Evolutionary conservation across 257 asterid genomes (phyloP), one percentile per base, ranked within the genome.

Genomic region (Forsythia viridissima): DNA sequence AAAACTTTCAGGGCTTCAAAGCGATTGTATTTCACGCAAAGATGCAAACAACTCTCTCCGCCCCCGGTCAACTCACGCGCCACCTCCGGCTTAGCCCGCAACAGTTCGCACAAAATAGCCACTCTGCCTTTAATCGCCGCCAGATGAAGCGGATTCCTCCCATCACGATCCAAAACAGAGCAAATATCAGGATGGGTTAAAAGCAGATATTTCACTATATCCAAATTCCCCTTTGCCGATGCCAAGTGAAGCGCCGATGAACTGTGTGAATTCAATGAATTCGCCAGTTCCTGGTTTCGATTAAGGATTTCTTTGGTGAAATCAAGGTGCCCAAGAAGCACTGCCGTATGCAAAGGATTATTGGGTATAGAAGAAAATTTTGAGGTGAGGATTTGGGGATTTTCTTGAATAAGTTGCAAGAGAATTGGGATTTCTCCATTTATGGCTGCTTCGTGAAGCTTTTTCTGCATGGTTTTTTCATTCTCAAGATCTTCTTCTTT

Each of bases 191-290:
- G 77, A 65, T 84, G 55, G 37, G 39, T 71, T 71, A 15, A 61
- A 13, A 80, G 15, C 55, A 84, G 72, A 70, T 71, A 82, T 7
- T 65, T 74, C 74, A 80, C 84, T 7, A 84, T 73, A 12, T 39
- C 20, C 73, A 43, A 39, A 36, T 80, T 20, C 12, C 85, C 87
- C 71, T 74, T 80, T 15, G 81, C 83, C 37, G 87, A 74, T 36
- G 87, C 83, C 76, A 84, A 18, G 51, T 84, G 87, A 38, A 84
- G 85, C n/a, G 81, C 79, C 43, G 85, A 63, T 10, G 88, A 85
- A 3, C 82, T 80, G 11, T 51, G 55, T 44, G 84, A 79, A 37
- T 79, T 48, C 78, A 81, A 41, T 5, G 80, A 75, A 34, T 71
- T 81, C 13, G 83, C 67, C 3, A 81, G 77, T 42, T 78, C 71